Base-by-base conservation (phyloP, 1,139 yeast genomes). In the Nakaseomyces sp. region DNA sequence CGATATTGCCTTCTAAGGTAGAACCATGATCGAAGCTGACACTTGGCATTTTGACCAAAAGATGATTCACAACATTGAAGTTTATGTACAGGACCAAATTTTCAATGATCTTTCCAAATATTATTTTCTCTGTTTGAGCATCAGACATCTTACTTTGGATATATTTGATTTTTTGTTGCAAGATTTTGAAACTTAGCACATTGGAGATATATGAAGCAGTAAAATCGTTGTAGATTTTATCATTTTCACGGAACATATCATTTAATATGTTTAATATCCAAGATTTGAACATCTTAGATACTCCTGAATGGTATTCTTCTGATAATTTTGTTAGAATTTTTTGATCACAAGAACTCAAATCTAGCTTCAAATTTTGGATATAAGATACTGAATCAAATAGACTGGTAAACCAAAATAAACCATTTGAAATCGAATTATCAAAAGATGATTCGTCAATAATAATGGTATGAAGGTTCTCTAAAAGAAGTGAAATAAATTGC, bases 191-290 rank as follows among this genome's bases (percentile, higher is more conserved):
- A 15, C 38, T 35, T 9, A 35, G 4, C 5, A 35, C 38, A n/a
- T 35, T 35, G 5, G 28, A 35, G 8, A 35, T 35, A 4, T 35
- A 28, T 10, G 28, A n/a, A 13, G 6, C n/a, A 7, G 38, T 12
- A 12, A 35, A 35, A 12, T 35, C 38, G 13, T 35, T 35, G 19
- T 20, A 35, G 10, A 35, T 20, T n/a, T 35, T 35, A n/a, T 35
- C 38, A 13, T 35, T 35, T 22, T 35, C 38, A n/a, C 38, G 26
- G 28, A 35, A 35, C 18, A 35, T 5, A 13, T 35, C 38, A 22
- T 35, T 35, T 22, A 35, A 15, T 9, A 35, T 35, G n/a, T 22
- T 35, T 28, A 35, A 35, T 7, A 35, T 35, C 38, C 38, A 35
- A n/a, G 38, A 35, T 12, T 13, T 35, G 28, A 35, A 35, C 38